Base-by-base conservation (phyloP, 306 rosid species). In the Medicago arabica region DNA sequence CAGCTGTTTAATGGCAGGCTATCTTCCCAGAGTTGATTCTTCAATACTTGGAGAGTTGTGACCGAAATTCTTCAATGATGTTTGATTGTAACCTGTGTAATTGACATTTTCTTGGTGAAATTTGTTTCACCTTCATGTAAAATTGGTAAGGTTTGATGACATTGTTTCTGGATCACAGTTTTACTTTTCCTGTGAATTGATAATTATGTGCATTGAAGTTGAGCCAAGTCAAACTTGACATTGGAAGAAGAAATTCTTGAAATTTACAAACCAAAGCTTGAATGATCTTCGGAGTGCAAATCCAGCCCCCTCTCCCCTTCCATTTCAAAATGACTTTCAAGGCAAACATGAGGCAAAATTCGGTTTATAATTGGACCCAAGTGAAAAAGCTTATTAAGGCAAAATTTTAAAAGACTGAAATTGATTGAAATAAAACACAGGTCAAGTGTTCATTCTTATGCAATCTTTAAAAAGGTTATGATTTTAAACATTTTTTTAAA, bases 1-100 rank as follows among this genome's bases (percentile, higher is more conserved):
- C 69, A 34, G 80, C 72, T 81, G 78, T 81, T 79, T 78, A 78
- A 51, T 12, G 81, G 81, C 21, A 1, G 47, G 74, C 69, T n/a
- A 65, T 66, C 61, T 66, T 84, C 78, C 25, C 69, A 16, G 69
- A 76, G 85, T 80, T 73, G 85, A 63, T 80, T 81, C 72, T 80
- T 85, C 83, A 57, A 66, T 81, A 63, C 39, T 6, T 58, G 72
- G 53, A 73, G 75, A 54, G 78, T 81, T 82, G 89, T 72, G 72
- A 80, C 78, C 57, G 68, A 80, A 80, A 41, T 85, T 83, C 80
- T 79, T 82, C 55, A 28, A 23, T 50, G 70, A 57, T 75, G 82
- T 70, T 49, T 81, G 80, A 81, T 77, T 87, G 89, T 79, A 77
- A 86, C 76, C 50, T 84, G 80, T 87, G 83, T 75, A 71, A 76